These are phyloP conservation scores for Filosporella fistucella DNA, from an alignment of 495 filamentous ascomycete species.

Conservation along the genomic window DNA sequence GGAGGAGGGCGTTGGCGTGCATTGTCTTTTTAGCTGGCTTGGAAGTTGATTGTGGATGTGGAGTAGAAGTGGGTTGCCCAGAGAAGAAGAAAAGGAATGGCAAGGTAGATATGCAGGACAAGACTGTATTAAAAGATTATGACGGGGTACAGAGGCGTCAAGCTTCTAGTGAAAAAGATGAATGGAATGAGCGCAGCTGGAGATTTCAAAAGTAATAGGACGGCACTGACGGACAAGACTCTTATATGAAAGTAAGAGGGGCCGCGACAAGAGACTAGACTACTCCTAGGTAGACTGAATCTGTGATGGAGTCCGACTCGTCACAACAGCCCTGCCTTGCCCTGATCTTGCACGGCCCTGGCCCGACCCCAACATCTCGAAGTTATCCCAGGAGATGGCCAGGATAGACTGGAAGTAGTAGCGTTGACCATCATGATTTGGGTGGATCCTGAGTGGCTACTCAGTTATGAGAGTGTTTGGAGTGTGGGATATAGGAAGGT, in stretches of 20 bases:
- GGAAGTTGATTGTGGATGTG: background rate
- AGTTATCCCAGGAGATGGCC: too few species aligned
- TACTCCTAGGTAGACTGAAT: too few species aligned
- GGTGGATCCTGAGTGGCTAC: too few species aligned
- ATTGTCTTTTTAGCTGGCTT: conserved; percentile 27
- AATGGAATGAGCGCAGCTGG: conserved; percentile 21
- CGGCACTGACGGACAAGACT: conserved; percentile 5
- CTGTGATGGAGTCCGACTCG: too few species aligned
- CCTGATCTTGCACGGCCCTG: conserved; percentile 16
- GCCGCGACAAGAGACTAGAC: conserved; percentile 2
- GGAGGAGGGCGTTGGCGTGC: conserved; percentile 35
- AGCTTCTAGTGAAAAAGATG: conserved; percentile 28
- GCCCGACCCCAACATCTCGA: conserved; percentile 12
- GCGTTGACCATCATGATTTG: too few species aligned
- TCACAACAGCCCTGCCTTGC: too few species aligned
- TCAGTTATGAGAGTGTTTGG: too few species aligned
- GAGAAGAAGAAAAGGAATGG: too few species aligned
- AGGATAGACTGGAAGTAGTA: too few species aligned
- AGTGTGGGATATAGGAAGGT: too few species aligned
- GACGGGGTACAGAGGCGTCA: conserved; percentile 23
- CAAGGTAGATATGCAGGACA: too few species aligned
- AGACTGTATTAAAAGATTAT: conserved; percentile 24
- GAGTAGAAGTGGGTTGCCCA: background rate
- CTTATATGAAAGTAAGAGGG: conserved; percentile 19
- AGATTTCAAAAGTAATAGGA: conserved; percentile 13